Conservation (phyloP, 768 basidiomycete species). For the Podaxis sp. region DNA sequence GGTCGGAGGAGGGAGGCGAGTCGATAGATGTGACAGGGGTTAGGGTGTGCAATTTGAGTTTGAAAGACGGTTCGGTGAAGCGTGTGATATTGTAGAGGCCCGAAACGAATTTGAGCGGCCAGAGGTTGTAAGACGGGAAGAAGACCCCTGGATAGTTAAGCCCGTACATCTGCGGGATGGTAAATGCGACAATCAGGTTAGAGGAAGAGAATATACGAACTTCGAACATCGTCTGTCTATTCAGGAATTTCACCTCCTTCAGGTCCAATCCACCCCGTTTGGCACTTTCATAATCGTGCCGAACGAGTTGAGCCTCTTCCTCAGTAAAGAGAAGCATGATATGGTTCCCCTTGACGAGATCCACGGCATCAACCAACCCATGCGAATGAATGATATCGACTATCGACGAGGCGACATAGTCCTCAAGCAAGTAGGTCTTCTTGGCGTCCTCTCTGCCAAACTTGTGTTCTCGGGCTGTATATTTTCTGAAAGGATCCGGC, state of each 20-base stretch:
- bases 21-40: slow-evolving; percentile 62
- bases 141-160: slow-evolving; percentile 52
- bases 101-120: slow-evolving; percentile 82
- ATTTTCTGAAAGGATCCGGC: slow-evolving; percentile 45
- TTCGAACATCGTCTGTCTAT: slow-evolving; percentile 42
- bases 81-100: slow-evolving; percentile 41
- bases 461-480: slow-evolving; percentile 32
- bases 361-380: slow-evolving; percentile 49
- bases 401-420: slow-evolving; percentile 50
- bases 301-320: slow-evolving; percentile 37
- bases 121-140: slow-evolving; percentile 63
- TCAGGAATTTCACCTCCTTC: slow-evolving; percentile 43
- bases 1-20: slow-evolving; percentile 6
- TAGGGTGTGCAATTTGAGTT: slow-evolving; percentile 65
- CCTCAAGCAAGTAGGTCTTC: slow-evolving; percentile 55
- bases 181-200: not conserved
- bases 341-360: slow-evolving; percentile 61
- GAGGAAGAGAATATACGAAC: slow-evolving; percentile 29
- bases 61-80: slow-evolving; percentile 26
- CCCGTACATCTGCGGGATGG: slow-evolving; percentile 36
- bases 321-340: slow-evolving; percentile 47
- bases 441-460: slow-evolving; percentile 58
- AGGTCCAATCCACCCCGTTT: slow-evolving; percentile 25
- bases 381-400: slow-evolving; percentile 46
- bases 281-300: slow-evolving; percentile 54